phyloP scores from a whole-genome alignment of 164 flowering plant genomes.

The Amborella trichopoda region DNA sequence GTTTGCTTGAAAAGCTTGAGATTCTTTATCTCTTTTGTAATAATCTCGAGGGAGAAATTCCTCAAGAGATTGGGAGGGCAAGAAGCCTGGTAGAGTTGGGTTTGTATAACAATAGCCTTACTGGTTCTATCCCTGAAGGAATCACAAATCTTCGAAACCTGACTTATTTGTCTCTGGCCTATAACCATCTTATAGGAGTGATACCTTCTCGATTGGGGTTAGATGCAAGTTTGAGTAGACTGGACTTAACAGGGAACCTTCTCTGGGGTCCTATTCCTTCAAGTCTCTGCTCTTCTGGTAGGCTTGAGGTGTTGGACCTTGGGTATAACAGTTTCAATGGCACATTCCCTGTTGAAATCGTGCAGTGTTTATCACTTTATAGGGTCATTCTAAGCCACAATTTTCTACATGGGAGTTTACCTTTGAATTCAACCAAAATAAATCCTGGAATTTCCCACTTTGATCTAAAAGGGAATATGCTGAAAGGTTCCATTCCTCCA shows the following conservation, averaged over 20 bases:
- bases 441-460: slow-evolving; percentile 6
- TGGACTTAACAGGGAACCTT: slow-evolving; percentile 6
- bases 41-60: slow-evolving; percentile 3
- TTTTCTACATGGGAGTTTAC: slow-evolving; percentile 5
- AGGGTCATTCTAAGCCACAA: slow-evolving; percentile 8
- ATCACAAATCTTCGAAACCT: slow-evolving; percentile 5
- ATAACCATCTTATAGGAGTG: slow-evolving; percentile 6
- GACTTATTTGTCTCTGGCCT: slow-evolving; percentile 6
- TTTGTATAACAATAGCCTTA: slow-evolving; percentile 8
- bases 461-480: slow-evolving; percentile 13
- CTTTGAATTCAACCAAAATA: neutral
- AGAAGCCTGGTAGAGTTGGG: slow-evolving; percentile 6
- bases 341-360: slow-evolving; percentile 5
- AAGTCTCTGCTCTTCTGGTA: slow-evolving; percentile 2
- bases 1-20: slow-evolving; percentile 3
- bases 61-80: slow-evolving; percentile 5
- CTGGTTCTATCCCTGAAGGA: slow-evolving; percentile 4
- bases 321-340: slow-evolving; percentile 8
- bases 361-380: slow-evolving; percentile 2
- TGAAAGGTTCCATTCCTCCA: slow-evolving; percentile 16
- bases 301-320: slow-evolving; percentile 4
- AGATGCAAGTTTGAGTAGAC: slow-evolving; percentile 2
- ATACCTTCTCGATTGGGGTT: slow-evolving; percentile 4
- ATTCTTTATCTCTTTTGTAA: slow-evolving; percentile 3
- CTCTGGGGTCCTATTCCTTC: slow-evolving; percentile 7